Evolutionary conservation across 441 rosid species (phyloP).

Genomic region (Isatis lusitanica): DNA sequence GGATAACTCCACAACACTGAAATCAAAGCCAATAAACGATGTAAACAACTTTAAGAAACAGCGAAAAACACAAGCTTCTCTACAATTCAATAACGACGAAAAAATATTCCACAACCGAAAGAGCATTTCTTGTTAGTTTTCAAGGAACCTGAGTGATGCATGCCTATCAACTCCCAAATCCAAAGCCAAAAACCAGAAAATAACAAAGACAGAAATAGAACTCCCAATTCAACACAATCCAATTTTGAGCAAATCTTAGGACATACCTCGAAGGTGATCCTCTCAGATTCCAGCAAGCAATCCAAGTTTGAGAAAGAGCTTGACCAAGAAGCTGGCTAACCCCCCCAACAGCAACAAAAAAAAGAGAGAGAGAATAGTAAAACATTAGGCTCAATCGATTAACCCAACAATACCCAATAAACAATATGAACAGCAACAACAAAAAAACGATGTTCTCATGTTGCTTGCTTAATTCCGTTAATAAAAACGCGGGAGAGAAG

Average conservation of each 20-base stretch:
- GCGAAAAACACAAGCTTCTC: background rate
- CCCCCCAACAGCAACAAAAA: slow-evolving; percentile 9
- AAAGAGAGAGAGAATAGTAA: background rate
- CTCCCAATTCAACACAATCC: slow-evolving; percentile 12
- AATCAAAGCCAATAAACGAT: slow-evolving; percentile 26
- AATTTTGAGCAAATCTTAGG: background rate
- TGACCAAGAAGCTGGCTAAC: slow-evolving; percentile 52
- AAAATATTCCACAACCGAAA: background rate
- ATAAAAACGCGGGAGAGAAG: slow-evolving; percentile 17
- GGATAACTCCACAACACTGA: slow-evolving; percentile 84
- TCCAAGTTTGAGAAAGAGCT: slow-evolving; percentile 57
- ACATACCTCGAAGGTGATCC: slow-evolving; percentile 61
- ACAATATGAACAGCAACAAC: background rate
- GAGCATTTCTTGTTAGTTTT: background rate
- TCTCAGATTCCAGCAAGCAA: slow-evolving; percentile 76
- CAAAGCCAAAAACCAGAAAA: background rate
- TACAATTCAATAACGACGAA: background rate
- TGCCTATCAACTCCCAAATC: slow-evolving; percentile 4
- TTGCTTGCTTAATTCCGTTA: slow-evolving; percentile 18
- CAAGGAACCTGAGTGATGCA: slow-evolving; percentile 4
- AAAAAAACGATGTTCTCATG: slow-evolving; percentile 5
- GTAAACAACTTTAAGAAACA: slow-evolving; percentile 1
- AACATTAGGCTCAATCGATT: slow-evolving; percentile 8
- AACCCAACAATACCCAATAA: background rate
- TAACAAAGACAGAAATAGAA: slow-evolving; percentile 11